These are phyloP conservation scores for Bombardia bombarda DNA, from an alignment of 495 filamentous ascomycete species.

Conservation along the genomic window DNA sequence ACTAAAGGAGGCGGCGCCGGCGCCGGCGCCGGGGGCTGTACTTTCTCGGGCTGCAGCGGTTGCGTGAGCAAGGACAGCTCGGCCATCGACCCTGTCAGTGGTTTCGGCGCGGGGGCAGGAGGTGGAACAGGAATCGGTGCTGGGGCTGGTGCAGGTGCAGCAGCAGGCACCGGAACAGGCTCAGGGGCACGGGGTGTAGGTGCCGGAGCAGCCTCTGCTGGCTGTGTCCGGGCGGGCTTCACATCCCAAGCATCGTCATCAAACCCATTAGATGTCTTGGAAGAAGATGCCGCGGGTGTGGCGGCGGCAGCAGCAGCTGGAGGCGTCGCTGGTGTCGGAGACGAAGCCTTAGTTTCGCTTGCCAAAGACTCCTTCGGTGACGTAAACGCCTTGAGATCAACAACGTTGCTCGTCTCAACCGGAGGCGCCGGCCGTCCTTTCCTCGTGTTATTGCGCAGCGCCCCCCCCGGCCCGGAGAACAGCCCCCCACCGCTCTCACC, in stretches of 20 bases:
- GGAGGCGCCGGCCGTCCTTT: slow-evolving; percentile 83
- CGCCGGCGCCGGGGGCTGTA: slow-evolving; percentile 40
- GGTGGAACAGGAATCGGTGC: slow-evolving; percentile 32
- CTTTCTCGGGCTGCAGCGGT: slow-evolving; percentile 67
- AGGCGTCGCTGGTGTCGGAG: slow-evolving; percentile 35
- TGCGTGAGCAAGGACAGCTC: slow-evolving; percentile 70
- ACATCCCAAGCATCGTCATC: slow-evolving; percentile 98
- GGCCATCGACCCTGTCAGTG: slow-evolving; percentile 63
- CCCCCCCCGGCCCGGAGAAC: slow-evolving; percentile 86
- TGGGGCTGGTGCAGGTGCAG: slow-evolving; percentile 37
- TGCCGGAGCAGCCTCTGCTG: slow-evolving; percentile 25
- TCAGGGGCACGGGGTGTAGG: slow-evolving; percentile 34
- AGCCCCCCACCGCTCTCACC: slow-evolving; percentile 56
- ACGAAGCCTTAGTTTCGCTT: slow-evolving; percentile 34
- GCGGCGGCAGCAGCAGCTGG: slow-evolving; percentile 26
- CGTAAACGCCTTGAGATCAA: slow-evolving; percentile 81
- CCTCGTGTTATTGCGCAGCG: slow-evolving; percentile 87
- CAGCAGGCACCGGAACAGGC: slow-evolving; percentile 18
- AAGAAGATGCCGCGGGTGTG: slow-evolving; percentile 28
- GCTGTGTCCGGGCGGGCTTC: slow-evolving; percentile 70
- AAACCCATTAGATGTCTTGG: slow-evolving; percentile 59
- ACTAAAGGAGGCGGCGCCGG: slow-evolving; percentile 21
- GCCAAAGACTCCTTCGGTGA: slow-evolving; percentile 38
- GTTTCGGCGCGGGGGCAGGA: slow-evolving; percentile 14
- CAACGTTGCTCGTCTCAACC: slow-evolving; percentile 73